Conservation (phyloP, 768 basidiomycete genomes). For the Leccinum obscurum region DNA sequence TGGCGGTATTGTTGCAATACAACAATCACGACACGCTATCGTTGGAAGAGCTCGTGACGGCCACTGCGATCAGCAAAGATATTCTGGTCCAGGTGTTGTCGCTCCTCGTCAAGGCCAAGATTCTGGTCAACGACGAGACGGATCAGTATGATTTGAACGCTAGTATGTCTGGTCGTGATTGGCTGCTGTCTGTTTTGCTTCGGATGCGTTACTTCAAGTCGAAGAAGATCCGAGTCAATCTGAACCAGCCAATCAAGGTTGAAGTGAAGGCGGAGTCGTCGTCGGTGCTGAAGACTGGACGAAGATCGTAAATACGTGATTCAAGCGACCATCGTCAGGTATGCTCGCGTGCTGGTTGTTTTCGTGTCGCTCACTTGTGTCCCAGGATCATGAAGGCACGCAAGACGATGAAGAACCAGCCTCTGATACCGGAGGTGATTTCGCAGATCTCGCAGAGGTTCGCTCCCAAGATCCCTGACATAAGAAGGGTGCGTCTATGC, state of each 20-base stretch:
- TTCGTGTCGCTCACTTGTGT: not conserved
- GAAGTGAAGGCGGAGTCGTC: conserved; percentile 90
- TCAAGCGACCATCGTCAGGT: conserved; percentile 91
- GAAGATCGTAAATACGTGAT: conserved; percentile 97
- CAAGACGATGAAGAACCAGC: conserved; percentile 93
- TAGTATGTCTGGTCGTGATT: conserved; percentile 36
- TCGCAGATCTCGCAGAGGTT: conserved; percentile 87
- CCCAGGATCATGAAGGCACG: conserved; percentile 91
- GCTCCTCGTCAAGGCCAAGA: conserved; percentile 80
- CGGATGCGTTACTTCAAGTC: conserved; percentile 62
- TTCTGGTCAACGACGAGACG: conserved; percentile 83
- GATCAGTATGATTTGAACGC: conserved; percentile 95
- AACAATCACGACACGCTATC: conserved; percentile 88
- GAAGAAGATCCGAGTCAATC: conserved; percentile 90
- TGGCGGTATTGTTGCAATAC: conserved; percentile 92
- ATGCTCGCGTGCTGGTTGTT: not conserved
- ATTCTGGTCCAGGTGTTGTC: conserved; percentile 64
- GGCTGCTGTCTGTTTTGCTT: not conserved
- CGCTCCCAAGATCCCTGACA: conserved; percentile 91
- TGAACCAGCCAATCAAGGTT: conserved; percentile 91
- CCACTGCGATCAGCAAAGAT: conserved; percentile 81
- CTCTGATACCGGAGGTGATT: conserved; percentile 86
- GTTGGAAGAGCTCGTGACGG: conserved; percentile 72
- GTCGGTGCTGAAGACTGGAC: conserved; percentile 88
- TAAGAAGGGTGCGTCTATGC: conserved; percentile 73